Evolutionary conservation across 1,139 yeast genomes (phyloP).

Genomic region (Lodderomyces oxycetoniae): DNA sequence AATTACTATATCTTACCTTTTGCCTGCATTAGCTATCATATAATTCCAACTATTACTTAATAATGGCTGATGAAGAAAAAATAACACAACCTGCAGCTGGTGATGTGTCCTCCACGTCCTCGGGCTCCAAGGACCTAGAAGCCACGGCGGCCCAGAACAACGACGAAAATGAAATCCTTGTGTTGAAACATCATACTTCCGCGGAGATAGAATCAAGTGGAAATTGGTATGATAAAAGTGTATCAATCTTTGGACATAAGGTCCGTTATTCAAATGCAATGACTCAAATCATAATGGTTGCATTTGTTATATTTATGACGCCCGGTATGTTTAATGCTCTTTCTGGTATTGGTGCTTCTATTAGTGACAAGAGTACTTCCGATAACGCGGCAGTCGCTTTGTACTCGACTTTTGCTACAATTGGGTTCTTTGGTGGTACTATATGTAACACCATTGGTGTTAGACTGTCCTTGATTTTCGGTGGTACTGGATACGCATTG

Average conservation of each 20-base stretch:
- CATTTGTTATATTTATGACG: slow-evolving; percentile 46
- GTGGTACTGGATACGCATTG: slow-evolving; percentile 54
- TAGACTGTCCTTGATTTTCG: slow-evolving; percentile 44
- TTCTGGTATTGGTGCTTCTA: slow-evolving; percentile 51
- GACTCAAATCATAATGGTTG: slow-evolving; percentile 42
- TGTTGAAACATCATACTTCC: slow-evolving; percentile 24
- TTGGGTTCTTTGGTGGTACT: slow-evolving; percentile 60
- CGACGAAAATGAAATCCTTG: slow-evolving; percentile 19
- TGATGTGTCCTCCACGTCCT: slow-evolving; percentile 6
- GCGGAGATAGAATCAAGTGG: slow-evolving; percentile 30
- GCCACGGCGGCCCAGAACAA: slow-evolving; percentile 5
- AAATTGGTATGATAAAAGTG: slow-evolving; percentile 39
- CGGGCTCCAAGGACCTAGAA: slow-evolving; percentile 12
- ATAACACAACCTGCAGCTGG: background rate
- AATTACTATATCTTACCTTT: too few species aligned
- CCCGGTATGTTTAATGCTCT: slow-evolving; percentile 60
- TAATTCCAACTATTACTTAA: too few species aligned
- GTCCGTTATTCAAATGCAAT: slow-evolving; percentile 37
- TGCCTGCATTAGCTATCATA: too few species aligned
- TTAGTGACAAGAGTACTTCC: slow-evolving; percentile 36
- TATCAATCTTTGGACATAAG: slow-evolving; percentile 8
- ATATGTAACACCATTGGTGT: slow-evolving; percentile 52
- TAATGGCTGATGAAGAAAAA: slow-evolving; percentile 5
- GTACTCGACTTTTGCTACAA: slow-evolving; percentile 51
- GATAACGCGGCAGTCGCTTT: slow-evolving; percentile 53